Evolutionary conservation across 129 eudicot species (phyloP).

Genomic region (Lactuca saligna): DNA sequence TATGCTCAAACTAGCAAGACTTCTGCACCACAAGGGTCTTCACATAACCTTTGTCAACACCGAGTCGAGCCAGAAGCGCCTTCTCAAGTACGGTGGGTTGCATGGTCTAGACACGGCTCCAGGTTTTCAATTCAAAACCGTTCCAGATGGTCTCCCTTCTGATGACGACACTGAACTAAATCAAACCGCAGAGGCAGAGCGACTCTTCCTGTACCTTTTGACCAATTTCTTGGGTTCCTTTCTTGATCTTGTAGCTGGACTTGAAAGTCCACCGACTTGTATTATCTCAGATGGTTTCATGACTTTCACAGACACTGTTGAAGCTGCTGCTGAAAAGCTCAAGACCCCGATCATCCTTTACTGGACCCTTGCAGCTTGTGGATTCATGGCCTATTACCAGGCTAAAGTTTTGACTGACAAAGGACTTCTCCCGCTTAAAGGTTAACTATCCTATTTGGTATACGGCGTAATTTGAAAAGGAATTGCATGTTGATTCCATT

Average conservation of each 20-base stretch:
- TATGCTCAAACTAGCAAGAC: constrained; percentile 34
- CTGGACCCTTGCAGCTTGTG: constrained; percentile 35
- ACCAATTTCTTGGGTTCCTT: constrained; percentile 13
- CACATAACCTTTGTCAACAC: constrained; percentile 33
- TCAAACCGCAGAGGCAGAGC: background rate
- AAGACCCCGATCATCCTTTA: constrained; percentile 16
- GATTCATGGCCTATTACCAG: constrained; percentile 31
- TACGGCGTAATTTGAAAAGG: no score
- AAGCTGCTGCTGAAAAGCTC: constrained; percentile 34
- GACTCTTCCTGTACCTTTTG: background rate
- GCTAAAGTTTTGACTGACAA: background rate
- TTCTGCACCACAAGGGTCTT: constrained; percentile 30
- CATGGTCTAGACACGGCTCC: constrained; percentile 1
- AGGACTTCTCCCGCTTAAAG: constrained; percentile 23
- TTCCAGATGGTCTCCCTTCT: constrained; percentile 25
- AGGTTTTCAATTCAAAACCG: constrained; percentile 23
- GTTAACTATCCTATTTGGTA: background rate
- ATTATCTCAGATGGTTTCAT: constrained; percentile 30
- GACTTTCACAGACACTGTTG: constrained; percentile 17
- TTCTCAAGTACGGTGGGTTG: constrained; percentile 12
- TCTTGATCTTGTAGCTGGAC: constrained; percentile 18
- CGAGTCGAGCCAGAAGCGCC: constrained; percentile 26
- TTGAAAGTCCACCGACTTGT: constrained; percentile 28
- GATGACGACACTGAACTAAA: constrained; percentile 1
- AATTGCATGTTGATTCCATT: no score